Base-by-base conservation (phyloP, 2,329 filamentous ascomycete species). In the Nemania sp. region DNA sequence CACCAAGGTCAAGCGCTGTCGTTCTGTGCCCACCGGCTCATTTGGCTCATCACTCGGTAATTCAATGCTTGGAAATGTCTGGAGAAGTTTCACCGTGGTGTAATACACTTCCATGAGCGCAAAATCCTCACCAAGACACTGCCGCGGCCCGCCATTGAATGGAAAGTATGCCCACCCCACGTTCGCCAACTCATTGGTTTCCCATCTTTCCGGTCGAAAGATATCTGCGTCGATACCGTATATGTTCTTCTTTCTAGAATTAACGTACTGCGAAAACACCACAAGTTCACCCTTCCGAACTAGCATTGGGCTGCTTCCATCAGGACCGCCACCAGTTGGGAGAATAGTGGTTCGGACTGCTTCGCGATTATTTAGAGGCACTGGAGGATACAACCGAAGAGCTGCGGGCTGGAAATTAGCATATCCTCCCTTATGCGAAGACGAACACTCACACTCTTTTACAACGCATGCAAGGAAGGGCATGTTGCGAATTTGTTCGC, bases 271-370 rank as follows among this genome's bases (percentile, higher is more conserved):
- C 1, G 63, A 61, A 36, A 60, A 69, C 19, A 61, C 62, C n/a
- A 70, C 48, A 7, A 57, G 56, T 5, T 55, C 49, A 26, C 65
- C 64, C 24, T 68, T 66, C n/a, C 53, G 64, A 1, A 70, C 5
- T 6, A 69, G 56, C 3, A 68, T 45, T 6, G 69, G 68, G 3
- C 56, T 59, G 11, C 47, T 43, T 30, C 68, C 64, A 26, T 69
- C 66, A 2, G 63, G 53, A 2, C 68, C 68, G 15, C 69, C 69
- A 28, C 69, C 68, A 2, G 51, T 48, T 2, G 69, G 68, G 3
- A 71, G 61, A 3, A 63, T 43, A 3, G 68, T 70, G 36, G 41
- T 31, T 9, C 39, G 37, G 17, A 33, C 45, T 17, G 61, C 52
- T 15, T 53, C 56, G 8, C 61, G 54, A 15, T 56, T 17, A 17